Conservation (phyloP, 116 monocot species). For the Posidonia oceanica region DNA sequence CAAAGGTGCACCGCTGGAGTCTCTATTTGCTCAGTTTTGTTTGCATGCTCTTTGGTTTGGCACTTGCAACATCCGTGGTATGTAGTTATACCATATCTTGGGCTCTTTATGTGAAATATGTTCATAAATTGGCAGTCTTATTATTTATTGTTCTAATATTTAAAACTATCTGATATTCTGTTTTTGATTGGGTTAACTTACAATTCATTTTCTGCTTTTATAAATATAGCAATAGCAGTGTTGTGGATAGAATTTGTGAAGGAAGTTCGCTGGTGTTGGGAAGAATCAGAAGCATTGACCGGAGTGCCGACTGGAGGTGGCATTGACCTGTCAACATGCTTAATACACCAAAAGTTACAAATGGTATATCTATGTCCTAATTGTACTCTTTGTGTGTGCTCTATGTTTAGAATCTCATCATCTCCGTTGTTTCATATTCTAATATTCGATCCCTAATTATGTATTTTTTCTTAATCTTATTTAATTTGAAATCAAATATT, state of each 20-base stretch:
- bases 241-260: slow-evolving; percentile 99
- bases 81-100: neutral
- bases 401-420: neutral
- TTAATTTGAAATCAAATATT: no score
- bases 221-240: slow-evolving; percentile 51
- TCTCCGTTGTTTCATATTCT: no score
- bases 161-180: neutral
- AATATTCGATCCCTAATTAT: no score
- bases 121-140: neutral
- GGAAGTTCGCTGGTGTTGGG: slow-evolving; percentile 99
- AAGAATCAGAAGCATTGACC: slow-evolving; percentile 81
- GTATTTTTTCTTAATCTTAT: no score
- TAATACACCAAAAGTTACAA: slow-evolving; percentile 93
- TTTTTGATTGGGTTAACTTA: neutral
- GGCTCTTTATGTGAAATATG: neutral
- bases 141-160: neutral
- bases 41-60: slow-evolving; percentile 95
- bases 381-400: neutral
- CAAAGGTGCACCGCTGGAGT: slow-evolving; percentile 79
- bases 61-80: slow-evolving; percentile 83
- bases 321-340: slow-evolving; percentile 75
- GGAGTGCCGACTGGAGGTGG: slow-evolving; percentile 38
- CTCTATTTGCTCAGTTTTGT: slow-evolving; percentile 95
- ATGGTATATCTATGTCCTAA: slow-evolving; percentile 47
- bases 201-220: slow-evolving; percentile 4